Evolutionary conservation across 805 yeast species (phyloP).

Genomic region (Peterozyma toletana): DNA sequence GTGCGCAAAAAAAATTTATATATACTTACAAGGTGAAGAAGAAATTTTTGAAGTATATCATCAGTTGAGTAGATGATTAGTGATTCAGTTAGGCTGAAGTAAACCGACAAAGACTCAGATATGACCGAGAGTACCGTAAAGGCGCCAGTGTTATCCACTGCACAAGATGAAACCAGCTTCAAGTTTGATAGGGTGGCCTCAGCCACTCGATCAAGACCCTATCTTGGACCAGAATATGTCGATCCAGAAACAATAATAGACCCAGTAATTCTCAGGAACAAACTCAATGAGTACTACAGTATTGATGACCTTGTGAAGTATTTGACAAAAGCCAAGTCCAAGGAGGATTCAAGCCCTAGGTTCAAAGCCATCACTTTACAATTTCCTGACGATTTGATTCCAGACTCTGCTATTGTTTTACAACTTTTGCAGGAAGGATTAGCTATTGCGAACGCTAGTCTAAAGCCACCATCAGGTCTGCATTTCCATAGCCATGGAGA

Average conservation of each 20-base stretch:
- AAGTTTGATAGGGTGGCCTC: slow-evolving; percentile 35
- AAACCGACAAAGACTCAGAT: too few relatives aligned
- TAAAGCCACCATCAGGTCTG: slow-evolving; percentile 1
- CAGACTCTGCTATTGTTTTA: slow-evolving; percentile 71
- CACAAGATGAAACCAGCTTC: slow-evolving; percentile 56
- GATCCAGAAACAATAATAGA: background rate
- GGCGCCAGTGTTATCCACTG: slow-evolving; percentile 62
- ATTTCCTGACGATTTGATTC: slow-evolving; percentile 77
- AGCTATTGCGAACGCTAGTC: slow-evolving; percentile 5
- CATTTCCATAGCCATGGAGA: slow-evolving; percentile 1
- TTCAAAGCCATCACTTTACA: slow-evolving; percentile 68
- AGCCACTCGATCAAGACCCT: slow-evolving; percentile 16
- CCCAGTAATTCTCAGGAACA: background rate
- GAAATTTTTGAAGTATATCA: too few relatives aligned
- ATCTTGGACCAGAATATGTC: slow-evolving; percentile 12
- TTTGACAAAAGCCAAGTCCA: slow-evolving; percentile 6
- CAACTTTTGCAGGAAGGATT: slow-evolving; percentile 40
- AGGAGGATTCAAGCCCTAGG: slow-evolving; percentile 17
- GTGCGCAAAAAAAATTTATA: too few relatives aligned
- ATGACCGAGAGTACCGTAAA: too few relatives aligned
- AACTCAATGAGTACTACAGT: slow-evolving; percentile 3
- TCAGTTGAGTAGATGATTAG: too few relatives aligned
- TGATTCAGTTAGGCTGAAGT: too few relatives aligned
- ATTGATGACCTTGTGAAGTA: slow-evolving; percentile 13
- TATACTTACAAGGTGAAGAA: too few relatives aligned